phyloP scores from a whole-genome alignment of 345 rosid species.

The Garcia nutans region DNA sequence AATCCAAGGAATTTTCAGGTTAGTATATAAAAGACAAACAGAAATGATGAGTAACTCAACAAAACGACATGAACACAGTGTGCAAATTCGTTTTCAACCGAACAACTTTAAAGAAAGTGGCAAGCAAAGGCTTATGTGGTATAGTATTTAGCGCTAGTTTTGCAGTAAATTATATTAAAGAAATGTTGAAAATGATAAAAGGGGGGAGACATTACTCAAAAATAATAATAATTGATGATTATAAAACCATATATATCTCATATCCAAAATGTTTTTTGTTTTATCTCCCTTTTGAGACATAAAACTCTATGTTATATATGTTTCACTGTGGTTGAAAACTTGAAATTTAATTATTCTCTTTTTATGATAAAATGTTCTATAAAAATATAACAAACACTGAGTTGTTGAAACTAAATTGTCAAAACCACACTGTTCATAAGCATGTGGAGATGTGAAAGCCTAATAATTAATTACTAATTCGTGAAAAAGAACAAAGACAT shows the following conservation, averaged over 20 bases:
- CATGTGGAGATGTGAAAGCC: neutral
- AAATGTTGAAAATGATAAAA: neutral
- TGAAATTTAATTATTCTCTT: neutral
- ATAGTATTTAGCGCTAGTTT: neutral
- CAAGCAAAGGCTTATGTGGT: neutral
- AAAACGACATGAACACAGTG: neutral
- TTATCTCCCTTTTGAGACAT: constrained; percentile 27
- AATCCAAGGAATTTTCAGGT: neutral
- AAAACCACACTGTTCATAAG: neutral
- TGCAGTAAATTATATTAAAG: neutral
- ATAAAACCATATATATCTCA: neutral
- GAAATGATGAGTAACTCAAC: neutral
- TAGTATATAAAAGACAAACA: neutral
- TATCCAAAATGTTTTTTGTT: constrained; percentile 20
- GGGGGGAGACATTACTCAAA: neutral
- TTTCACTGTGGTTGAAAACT: neutral
- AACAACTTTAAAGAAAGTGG: constrained; percentile 7
- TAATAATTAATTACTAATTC: too few relatives aligned
- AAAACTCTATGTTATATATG: neutral
- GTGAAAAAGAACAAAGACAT: too few relatives aligned
- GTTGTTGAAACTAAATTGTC: neutral
- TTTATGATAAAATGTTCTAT: neutral
- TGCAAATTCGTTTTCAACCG: neutral
- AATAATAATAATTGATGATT: neutral
- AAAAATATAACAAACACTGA: neutral